Percentiles rank a stretch among this genome's conserved stretches.
Evolutionary conservation across 225 moss, liverwort and hornwort species (phyloP).

Genomic region (Sphagnum contortum): DNA sequence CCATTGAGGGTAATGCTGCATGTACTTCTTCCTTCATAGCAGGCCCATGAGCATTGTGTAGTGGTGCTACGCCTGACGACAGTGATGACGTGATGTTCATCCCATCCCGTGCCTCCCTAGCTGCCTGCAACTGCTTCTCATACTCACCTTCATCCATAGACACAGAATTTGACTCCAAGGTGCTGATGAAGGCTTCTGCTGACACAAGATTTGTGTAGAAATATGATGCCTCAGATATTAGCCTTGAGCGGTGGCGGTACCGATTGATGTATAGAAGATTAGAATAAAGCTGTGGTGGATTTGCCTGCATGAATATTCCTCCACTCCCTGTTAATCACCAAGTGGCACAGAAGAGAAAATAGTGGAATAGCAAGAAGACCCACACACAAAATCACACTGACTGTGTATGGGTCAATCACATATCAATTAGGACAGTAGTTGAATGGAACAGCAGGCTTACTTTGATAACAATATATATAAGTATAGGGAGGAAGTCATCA

Average conservation of each 20-base stretch:
- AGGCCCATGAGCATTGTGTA: not conserved
- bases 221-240: slow-evolving; percentile 89
- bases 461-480: slow-evolving; percentile 94
- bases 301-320: slow-evolving; percentile 42
- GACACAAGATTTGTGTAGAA: slow-evolving; percentile 97
- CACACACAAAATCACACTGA: too few relatives aligned
- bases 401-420: too few relatives aligned
- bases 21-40: slow-evolving; percentile 20
- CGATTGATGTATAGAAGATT: slow-evolving; percentile 94
- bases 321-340: too few relatives aligned
- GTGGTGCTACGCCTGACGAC: slow-evolving; percentile 13
- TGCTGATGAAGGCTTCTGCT: slow-evolving; percentile 73
- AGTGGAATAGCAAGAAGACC: too few relatives aligned
- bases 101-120: slow-evolving; percentile 45
- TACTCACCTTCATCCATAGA: slow-evolving; percentile 82
- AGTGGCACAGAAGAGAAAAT: too few relatives aligned
- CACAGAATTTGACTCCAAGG: slow-evolving; percentile 65
- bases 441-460: slow-evolving; percentile 20
- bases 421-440: too few relatives aligned
- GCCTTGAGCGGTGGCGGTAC: slow-evolving; percentile 75
- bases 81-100: slow-evolving; percentile 35
- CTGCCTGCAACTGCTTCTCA: slow-evolving; percentile 73
- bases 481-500: slow-evolving; percentile 95
- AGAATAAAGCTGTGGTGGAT: slow-evolving; percentile 94
- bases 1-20: slow-evolving; percentile 1